Evolutionary conservation across 176 grass and related monocot genomes (phyloP), one percentile per base, ranked within the genome.

Genomic region (Alloteropsis semialata): DNA sequence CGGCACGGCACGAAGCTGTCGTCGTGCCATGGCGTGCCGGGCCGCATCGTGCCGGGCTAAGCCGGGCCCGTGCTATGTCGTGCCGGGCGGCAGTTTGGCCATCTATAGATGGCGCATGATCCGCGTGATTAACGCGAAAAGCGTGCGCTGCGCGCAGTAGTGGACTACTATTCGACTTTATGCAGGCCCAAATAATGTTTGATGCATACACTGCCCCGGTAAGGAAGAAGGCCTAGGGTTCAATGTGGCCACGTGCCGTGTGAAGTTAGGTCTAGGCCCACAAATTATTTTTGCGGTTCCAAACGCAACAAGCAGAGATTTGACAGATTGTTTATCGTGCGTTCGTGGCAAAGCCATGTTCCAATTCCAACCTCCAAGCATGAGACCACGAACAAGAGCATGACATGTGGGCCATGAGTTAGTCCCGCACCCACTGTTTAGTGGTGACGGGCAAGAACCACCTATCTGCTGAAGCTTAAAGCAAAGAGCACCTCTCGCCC

Each of bases 361-460:
- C 61, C 30, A 57, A 53, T n/a, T n/a, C n/a, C n/a, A n/a, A n/a
- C n/a, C n/a, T n/a, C n/a, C n/a, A n/a, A n/a, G 15, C 14, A 45
- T 64, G 57, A 74, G 11, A 33, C 3, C 3, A 29, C 46, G 8
- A 28, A 27, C 24, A 37, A 9, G 19, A 55, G 17, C 5, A 64
- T 73, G 59, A 80, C 68, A 62, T 15, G 69, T 84, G 69, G 87
- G 76, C 55, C 76, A 18, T 21, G 0, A 12, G 82, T 51, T 89
- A 51, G 87, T 36, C 24, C 48, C 49, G 59, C 44, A 43, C 3
- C 82, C 87, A 89, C 70, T 78, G 60, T 45, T 8, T 54, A 78
- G 74, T 60, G 80, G 58, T 50, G 67, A 53, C 66, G 30, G 76
- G 88, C 66, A 80, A 19, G 60, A 84, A 28, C 38, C 84, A 81